phyloP scores from a whole-genome alignment of 1,284 basidiomycete genomes.

The Leccinum pallidistipes region DNA sequence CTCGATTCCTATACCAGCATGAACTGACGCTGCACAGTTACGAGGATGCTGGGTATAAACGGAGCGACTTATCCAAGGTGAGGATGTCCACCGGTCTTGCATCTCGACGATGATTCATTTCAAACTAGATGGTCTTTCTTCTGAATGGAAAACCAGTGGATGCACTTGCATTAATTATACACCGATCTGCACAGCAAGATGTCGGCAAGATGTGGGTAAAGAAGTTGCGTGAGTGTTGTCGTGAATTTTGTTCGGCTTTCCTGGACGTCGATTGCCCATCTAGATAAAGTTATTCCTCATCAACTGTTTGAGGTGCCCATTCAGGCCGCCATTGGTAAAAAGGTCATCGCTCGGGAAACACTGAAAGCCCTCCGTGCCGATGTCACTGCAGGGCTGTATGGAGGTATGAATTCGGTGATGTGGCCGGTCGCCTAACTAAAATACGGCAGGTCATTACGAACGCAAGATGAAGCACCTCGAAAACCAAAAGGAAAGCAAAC shows the following conservation, averaged over 20 bases:
- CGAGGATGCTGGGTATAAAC: constrained; percentile 86
- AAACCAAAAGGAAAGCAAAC: constrained; percentile 92
- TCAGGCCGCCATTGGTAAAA: constrained; percentile 84
- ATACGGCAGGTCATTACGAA: constrained; percentile 72
- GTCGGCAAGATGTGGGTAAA: constrained; percentile 84
- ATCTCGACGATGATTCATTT: not conserved
- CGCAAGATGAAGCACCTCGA: constrained; percentile 91
- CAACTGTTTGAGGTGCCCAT: constrained; percentile 95
- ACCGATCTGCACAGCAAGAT: constrained; percentile 67
- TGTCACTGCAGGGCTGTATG: constrained; percentile 93
- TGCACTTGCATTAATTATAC: constrained; percentile 88
- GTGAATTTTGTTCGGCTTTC: not conserved
- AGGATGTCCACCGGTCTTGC: constrained; percentile 6
- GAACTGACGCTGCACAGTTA: constrained; percentile 54
- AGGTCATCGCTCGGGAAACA: constrained; percentile 88
- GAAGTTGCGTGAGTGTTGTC: constrained; percentile 71
- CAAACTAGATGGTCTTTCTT: constrained; percentile 76
- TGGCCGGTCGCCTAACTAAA: not conserved
- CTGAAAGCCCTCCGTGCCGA: constrained; percentile 89
- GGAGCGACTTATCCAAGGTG: constrained; percentile 81
- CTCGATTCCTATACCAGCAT: not conserved
- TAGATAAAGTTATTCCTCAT: constrained; percentile 87
- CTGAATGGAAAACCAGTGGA: constrained; percentile 88
- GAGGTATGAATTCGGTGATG: constrained; percentile 48
- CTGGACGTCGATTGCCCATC: not conserved